Evolutionary conservation across 495 filamentous ascomycete species (phyloP).

Genomic region (Neurospora tetraspora): DNA sequence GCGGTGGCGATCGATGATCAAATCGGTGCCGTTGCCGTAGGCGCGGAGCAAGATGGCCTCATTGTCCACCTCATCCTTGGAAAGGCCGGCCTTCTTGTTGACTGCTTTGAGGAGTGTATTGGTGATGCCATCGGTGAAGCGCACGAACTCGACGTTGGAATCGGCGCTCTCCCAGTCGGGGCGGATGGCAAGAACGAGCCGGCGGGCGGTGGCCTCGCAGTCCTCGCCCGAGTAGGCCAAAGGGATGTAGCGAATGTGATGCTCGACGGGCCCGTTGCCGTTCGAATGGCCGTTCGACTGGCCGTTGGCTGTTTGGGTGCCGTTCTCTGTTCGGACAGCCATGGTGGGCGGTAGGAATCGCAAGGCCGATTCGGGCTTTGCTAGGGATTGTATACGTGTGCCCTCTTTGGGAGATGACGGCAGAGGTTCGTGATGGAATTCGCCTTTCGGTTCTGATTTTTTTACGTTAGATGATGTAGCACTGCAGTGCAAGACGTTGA

Average conservation of each 20-base stretch:
- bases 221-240: conserved; percentile 67
- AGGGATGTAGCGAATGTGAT: conserved; percentile 48
- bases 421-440: not conserved
- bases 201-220: conserved; percentile 63
- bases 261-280: conserved; percentile 5
- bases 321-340: conserved; percentile 18
- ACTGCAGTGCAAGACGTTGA: not conserved
- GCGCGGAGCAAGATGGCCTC: conserved; percentile 87
- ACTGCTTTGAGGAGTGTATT: conserved; percentile 89
- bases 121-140: conserved; percentile 96
- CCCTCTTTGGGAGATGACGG: not conserved
- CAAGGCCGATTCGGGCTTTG: not conserved
- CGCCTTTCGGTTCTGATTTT: not conserved
- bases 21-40: conserved; percentile 87
- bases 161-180: conserved; percentile 71
- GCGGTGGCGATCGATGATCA: conserved; percentile 95
- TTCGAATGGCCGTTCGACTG: conserved; percentile 15
- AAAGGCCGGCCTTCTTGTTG: conserved; percentile 67
- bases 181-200: conserved; percentile 66
- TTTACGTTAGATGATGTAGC: not conserved
- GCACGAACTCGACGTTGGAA: conserved; percentile 75
- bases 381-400: not conserved
- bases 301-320: conserved; percentile 1
- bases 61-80: conserved; percentile 67
- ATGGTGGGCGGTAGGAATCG: conserved; percentile 7